Evolutionary conservation across 352 stramenopile genomes (phyloP).

Genomic region (Globisporangium cylindrosporum): DNA sequence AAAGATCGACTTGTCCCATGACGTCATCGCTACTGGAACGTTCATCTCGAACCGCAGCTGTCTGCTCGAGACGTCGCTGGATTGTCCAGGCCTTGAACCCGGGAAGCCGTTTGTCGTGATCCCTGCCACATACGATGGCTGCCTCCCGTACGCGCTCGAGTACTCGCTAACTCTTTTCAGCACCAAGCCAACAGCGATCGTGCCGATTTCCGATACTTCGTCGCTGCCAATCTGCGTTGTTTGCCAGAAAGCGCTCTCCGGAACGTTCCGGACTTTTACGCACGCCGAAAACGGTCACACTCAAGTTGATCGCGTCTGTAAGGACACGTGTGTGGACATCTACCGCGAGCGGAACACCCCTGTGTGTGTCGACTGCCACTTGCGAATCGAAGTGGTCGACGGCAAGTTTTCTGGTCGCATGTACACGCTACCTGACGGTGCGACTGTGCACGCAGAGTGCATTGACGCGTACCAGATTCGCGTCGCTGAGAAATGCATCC

Average conservation of each 20-base stretch:
- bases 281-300: conserved; percentile 43
- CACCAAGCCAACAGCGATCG: conserved; percentile 53
- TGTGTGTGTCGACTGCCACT: conserved; percentile 68
- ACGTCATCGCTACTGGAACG: conserved; percentile 76
- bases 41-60: conserved; percentile 87
- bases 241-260: conserved; percentile 56
- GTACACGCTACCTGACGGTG: conserved; percentile 75
- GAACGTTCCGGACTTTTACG: conserved; percentile 70
- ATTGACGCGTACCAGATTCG: conserved; percentile 86
- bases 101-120: conserved; percentile 62
- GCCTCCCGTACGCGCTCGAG: conserved; percentile 45
- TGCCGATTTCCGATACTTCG: conserved; percentile 57
- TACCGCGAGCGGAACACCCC: conserved; percentile 78
- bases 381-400: conserved; percentile 75
- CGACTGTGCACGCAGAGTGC: conserved; percentile 77
- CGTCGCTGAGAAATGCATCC: conserved; percentile 73
- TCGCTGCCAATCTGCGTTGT: conserved; percentile 66
- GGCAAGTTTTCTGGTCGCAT: conserved; percentile 75
- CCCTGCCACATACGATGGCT: conserved; percentile 66
- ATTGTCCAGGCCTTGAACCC: conserved; percentile 23
- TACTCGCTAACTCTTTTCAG: conserved; percentile 61
- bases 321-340: conserved; percentile 61
- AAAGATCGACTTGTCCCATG: conserved; percentile 79
- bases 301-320: conserved; percentile 75
- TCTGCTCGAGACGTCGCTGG: conserved; percentile 51